These are phyloP conservation scores for Albatrellus sp. DNA, from an alignment of 1,284 basidiomycete genomes.

Conservation along the genomic window DNA sequence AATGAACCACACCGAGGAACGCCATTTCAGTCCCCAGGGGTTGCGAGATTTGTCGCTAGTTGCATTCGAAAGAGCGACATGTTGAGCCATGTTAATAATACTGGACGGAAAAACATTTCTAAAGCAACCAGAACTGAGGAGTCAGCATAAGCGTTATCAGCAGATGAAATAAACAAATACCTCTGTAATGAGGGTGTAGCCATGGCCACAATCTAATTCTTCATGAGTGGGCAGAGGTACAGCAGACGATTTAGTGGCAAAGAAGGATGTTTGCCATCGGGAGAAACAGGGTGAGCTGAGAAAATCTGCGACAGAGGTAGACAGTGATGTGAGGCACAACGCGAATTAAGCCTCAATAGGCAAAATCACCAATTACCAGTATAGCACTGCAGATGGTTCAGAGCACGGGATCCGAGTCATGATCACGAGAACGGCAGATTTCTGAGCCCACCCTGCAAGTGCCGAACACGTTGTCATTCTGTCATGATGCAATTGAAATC, in stretches of 20 bases:
- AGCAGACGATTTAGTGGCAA: too few relatives aligned
- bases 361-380: too few relatives aligned
- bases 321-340: too few relatives aligned
- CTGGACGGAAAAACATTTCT: neutral
- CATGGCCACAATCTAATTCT: neutral
- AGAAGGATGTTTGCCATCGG: too few relatives aligned
- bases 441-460: too few relatives aligned
- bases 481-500: neutral
- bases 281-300: too few relatives aligned
- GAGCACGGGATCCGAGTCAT: conserved; percentile 9
- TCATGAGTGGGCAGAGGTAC: neutral
- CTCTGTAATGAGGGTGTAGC: neutral
- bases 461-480: neutral
- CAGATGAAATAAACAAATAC: neutral
- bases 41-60: neutral
- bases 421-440: neutral
- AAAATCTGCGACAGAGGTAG: too few relatives aligned
- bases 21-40: neutral
- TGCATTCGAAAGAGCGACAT: neutral
- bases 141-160: neutral
- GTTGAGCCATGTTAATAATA: neutral
- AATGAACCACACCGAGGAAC: neutral
- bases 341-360: too few relatives aligned
- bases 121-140: neutral
- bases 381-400: neutral